A percentile compares a stretch with the other conserved stretches of the same genome.
Conservation (phyloP, 441 rosid genomes). For the Erysimum cheiri region DNA sequence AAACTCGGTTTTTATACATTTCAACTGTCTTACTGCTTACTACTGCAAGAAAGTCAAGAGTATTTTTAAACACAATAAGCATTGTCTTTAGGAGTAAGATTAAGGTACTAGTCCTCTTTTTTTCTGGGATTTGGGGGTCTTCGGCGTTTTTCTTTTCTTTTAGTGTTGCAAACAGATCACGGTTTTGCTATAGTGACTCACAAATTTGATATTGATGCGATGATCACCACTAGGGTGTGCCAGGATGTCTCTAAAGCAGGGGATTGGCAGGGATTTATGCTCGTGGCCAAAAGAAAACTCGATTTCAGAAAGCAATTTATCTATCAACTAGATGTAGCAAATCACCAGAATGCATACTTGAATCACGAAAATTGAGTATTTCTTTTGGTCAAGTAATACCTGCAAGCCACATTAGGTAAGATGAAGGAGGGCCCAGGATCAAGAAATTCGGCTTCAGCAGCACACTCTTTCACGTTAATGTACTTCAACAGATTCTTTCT, state of each 20-base stretch:
- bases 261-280: not conserved
- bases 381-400: constrained; percentile 53
- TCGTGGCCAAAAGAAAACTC: constrained; percentile 4
- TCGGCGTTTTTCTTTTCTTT: constrained; percentile 14
- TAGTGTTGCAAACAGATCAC: constrained; percentile 22
- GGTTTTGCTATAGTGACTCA: constrained; percentile 7
- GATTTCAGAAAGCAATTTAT: constrained; percentile 8
- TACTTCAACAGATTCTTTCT: constrained; percentile 85
- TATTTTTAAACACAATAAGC: constrained; percentile 13
- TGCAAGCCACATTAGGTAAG: constrained; percentile 91
- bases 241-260: constrained; percentile 5
- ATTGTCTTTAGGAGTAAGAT: constrained; percentile 20
- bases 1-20: not conserved
- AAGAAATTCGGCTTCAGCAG: constrained; percentile 86
- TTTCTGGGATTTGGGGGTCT: constrained; percentile 11
- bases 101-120: not conserved
- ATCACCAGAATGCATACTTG: constrained; percentile 29
- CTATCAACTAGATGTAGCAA: constrained; percentile 26
- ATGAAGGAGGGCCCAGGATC: constrained; percentile 77
- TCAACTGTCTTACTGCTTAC: constrained; percentile 16
- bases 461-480: constrained; percentile 75
- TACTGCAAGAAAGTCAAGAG: constrained; percentile 3
- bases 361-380: constrained; percentile 27
- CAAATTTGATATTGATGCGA: not conserved
- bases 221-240: constrained; percentile 20